phyloP scores from a whole-genome alignment of 1,284 basidiomycete species.

The Ceratobasidium sp. region DNA sequence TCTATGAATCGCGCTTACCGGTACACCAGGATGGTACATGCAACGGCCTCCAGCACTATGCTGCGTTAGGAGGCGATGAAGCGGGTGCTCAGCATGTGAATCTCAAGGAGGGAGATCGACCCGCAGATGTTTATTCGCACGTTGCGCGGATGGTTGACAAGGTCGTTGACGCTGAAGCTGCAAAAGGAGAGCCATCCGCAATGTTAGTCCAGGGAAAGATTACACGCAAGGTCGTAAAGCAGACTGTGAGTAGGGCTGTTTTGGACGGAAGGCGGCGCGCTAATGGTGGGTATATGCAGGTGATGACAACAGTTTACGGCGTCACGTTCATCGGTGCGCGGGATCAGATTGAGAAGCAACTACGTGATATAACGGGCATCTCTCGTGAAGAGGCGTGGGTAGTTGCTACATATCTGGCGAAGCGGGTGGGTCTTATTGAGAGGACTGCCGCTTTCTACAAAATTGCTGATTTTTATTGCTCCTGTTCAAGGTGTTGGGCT shows the following conservation, averaged over 20 bases:
- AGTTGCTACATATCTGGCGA: constrained; percentile 84
- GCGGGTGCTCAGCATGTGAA: constrained; percentile 94
- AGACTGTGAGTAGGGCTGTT: constrained; percentile 68
- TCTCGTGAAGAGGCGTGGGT: constrained; percentile 74
- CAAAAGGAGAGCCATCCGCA: constrained; percentile 58
- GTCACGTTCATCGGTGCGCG: constrained; percentile 96
- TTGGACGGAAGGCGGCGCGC: background rate
- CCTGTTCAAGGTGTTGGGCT: constrained; percentile 65
- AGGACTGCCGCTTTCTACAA: constrained; percentile 1
- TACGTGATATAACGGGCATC: constrained; percentile 79
- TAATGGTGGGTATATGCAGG: constrained; percentile 54
- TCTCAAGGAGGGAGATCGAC: constrained; percentile 81
- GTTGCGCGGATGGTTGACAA: constrained; percentile 85
- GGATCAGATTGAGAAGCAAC: constrained; percentile 92
- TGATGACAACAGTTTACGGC: constrained; percentile 99
- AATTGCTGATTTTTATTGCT: constrained; percentile 19
- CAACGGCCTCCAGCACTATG: constrained; percentile 98
- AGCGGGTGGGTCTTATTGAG: constrained; percentile 58
- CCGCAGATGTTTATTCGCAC: constrained; percentile 95
- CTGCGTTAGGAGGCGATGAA: constrained; percentile 92
- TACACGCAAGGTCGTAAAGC: constrained; percentile 95
- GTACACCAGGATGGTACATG: constrained; percentile 99
- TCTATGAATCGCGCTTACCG: constrained; percentile 79
- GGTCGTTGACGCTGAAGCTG: constrained; percentile 60
- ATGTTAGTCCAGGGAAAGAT: constrained; percentile 78